Conservation (phyloP, 805 yeast genomes). For the Wickerhamomyces bovis region DNA sequence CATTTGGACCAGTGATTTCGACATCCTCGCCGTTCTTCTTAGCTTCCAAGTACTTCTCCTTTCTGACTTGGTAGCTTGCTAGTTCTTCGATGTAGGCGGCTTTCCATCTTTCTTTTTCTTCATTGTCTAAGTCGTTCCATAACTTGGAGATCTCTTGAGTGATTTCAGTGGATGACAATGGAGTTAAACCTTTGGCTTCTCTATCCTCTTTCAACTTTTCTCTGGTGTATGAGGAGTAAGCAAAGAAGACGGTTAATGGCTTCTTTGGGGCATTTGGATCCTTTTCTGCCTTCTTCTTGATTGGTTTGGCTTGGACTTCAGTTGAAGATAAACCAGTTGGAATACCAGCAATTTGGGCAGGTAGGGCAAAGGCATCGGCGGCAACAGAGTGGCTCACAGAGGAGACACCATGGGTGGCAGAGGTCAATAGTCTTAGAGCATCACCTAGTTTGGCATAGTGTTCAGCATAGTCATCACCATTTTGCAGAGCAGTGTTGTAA, state of each 20-base stretch:
- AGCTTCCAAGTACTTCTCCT: slow-evolving; percentile 41
- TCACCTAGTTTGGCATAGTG: slow-evolving; percentile 38
- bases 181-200: slow-evolving; percentile 48
- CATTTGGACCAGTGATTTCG: slow-evolving; percentile 25
- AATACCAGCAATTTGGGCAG: slow-evolving; percentile 10
- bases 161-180: slow-evolving; percentile 69
- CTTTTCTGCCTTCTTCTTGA: slow-evolving; percentile 46
- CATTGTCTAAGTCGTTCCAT: slow-evolving; percentile 71
- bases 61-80: slow-evolving; percentile 37
- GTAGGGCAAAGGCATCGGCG: slow-evolving; percentile 5
- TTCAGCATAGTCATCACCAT: slow-evolving; percentile 39
- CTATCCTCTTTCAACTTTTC: slow-evolving; percentile 67
- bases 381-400: slow-evolving; percentile 19
- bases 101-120: slow-evolving; percentile 69
- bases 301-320: slow-evolving; percentile 13
- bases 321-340: slow-evolving; percentile 18
- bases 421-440: slow-evolving; percentile 33
- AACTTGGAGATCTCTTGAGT: slow-evolving; percentile 71
- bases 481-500: slow-evolving; percentile 50
- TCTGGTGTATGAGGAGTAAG: slow-evolving; percentile 69
- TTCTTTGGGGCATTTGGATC: slow-evolving; percentile 97
- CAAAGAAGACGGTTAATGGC: slow-evolving; percentile 83
- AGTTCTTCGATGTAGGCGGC: slow-evolving; percentile 42
- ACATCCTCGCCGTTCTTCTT: slow-evolving; percentile 33
- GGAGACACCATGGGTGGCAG: slow-evolving; percentile 28